Evolutionary conservation across 2,329 filamentous ascomycete species (phyloP).

Genomic region (Sporothrix curviconia): DNA sequence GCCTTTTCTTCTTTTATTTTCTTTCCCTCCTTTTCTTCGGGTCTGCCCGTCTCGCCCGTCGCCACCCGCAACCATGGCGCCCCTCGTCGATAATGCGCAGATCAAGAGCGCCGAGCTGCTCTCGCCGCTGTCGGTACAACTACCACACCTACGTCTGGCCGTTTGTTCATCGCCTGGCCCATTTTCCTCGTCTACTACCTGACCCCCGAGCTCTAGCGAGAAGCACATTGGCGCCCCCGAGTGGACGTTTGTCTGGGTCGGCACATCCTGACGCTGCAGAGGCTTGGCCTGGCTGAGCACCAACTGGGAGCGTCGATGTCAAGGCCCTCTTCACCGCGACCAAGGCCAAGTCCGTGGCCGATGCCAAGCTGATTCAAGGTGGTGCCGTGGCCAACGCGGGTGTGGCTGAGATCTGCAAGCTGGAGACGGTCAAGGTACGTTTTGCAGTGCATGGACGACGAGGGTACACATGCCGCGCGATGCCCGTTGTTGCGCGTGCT

Average conservation of each 20-base stretch:
- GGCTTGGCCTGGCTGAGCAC: constrained; percentile 90
- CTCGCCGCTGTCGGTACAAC: constrained; percentile 71
- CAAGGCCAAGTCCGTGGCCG: constrained; percentile 60
- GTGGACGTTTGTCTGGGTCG: constrained; percentile 96
- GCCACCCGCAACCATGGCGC: constrained; percentile 50
- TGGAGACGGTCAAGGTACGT: constrained; percentile 64
- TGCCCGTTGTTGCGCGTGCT: too few relatives aligned
- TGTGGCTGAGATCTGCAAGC: constrained; percentile 74
- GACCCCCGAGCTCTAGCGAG: constrained; percentile 74
- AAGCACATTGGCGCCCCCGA: constrained; percentile 88
- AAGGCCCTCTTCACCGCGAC: constrained; percentile 74
- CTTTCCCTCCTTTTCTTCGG: neutral
- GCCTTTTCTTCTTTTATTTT: neutral
- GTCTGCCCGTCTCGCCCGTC: neutral
- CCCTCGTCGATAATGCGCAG: constrained; percentile 85
- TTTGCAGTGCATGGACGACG: neutral
- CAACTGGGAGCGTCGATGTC: constrained; percentile 92
- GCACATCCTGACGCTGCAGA: constrained; percentile 80
- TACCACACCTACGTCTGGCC: constrained; percentile 91
- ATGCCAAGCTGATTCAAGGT: constrained; percentile 88
- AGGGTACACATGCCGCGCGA: too few relatives aligned
- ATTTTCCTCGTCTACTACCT: constrained; percentile 85
- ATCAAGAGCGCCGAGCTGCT: constrained; percentile 84
- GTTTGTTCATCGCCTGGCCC: constrained; percentile 85
- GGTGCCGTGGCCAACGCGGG: constrained; percentile 86